Evolutionary conservation across 2,329 filamentous ascomycete genomes (phyloP), one percentile per base, ranked within the genome.

Genomic region (Incumbomyces lentus): DNA sequence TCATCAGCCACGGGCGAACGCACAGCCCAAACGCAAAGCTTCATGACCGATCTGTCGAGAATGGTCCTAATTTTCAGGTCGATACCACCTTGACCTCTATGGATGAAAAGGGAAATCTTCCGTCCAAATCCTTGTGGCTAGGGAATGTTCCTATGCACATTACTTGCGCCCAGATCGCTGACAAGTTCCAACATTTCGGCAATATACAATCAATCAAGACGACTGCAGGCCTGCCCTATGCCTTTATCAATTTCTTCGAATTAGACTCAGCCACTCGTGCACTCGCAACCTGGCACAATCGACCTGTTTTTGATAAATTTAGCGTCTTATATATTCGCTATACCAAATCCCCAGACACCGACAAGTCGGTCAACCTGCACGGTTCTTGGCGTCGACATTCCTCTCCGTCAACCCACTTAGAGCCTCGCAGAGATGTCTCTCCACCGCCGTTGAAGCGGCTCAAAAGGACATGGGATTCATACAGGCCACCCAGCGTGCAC

Each of bases 201-300:
- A 18, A 6, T 2, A 46, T 46, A 17, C n/a, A 16, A 40, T 40
- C 34, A 13, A 18, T 32, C 13, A 19, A 6, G 16, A 46, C 13
- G 12, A 26, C n/a, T 19, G 2, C 33, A 31, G 22, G 12, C 6
- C 22, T 13, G n/a, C 16, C 16, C 4, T 40, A 32, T 17, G 33
- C 43, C 8, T 46, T 46, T 19, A 35, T 46, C 22, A 46, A 46
- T 39, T 46, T 26, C 30, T 5, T 29, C 2, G 14, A 39, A 17
- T 3, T 32, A 13, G n/a, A 6, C 6, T 17, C 22, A 17, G 43
- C 43, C 17, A 13, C n/a, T 30, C 18, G 12, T 22, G 43, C 43
- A 6, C 30, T 17, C 6, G 14, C 11, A 3, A 22, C 12, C 13
- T 40, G 13, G n/a, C 12, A 40, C 37, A 26, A 26, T 40, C 6